Evolutionary conservation across 2,329 filamentous ascomycete genomes (phyloP).

Genomic region (Phoma sp.): DNA sequence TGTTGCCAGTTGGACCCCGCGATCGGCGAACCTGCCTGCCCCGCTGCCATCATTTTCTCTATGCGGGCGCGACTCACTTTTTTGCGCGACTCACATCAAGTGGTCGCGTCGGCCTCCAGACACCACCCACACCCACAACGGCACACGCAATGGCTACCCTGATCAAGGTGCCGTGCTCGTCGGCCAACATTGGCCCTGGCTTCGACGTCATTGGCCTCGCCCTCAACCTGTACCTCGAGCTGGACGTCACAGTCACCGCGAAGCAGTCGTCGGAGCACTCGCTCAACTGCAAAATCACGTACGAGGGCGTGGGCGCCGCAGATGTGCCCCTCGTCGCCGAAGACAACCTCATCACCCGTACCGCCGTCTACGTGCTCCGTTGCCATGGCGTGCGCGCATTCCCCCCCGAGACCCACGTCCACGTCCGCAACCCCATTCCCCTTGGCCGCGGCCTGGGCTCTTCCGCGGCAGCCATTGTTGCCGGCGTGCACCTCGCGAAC

Average conservation of each 20-base stretch:
- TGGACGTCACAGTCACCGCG: constrained; percentile 75
- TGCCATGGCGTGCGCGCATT: constrained; percentile 89
- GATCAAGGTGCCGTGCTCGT: constrained; percentile 89
- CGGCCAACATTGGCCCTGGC: constrained; percentile 93
- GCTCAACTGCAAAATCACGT: constrained; percentile 88
- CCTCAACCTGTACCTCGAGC: constrained; percentile 90
- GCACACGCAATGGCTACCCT: constrained; percentile 56
- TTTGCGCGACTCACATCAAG: constrained; percentile 9
- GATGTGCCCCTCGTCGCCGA: constrained; percentile 85
- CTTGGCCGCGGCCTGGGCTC: constrained; percentile 92
- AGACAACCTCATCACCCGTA: constrained; percentile 90
- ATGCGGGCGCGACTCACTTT: constrained; percentile 6
- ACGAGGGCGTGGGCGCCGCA: constrained; percentile 81
- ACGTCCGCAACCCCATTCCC: constrained; percentile 95
- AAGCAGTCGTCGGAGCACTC: constrained; percentile 63
- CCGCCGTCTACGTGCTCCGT: constrained; percentile 91
- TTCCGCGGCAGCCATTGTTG: constrained; percentile 93
- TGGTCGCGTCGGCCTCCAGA: constrained; percentile 9
- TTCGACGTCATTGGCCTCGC: constrained; percentile 98
- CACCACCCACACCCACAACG: constrained; percentile 28
- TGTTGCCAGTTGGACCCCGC: constrained; percentile 6
- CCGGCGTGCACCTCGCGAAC: constrained; percentile 91
- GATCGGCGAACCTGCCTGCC: constrained; percentile 7
- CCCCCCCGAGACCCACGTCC: constrained; percentile 82
- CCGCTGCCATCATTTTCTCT: constrained; percentile 6